phyloP scores from a whole-genome alignment of 2,329 filamentous ascomycete genomes.

The Stylonectria norvegica region DNA sequence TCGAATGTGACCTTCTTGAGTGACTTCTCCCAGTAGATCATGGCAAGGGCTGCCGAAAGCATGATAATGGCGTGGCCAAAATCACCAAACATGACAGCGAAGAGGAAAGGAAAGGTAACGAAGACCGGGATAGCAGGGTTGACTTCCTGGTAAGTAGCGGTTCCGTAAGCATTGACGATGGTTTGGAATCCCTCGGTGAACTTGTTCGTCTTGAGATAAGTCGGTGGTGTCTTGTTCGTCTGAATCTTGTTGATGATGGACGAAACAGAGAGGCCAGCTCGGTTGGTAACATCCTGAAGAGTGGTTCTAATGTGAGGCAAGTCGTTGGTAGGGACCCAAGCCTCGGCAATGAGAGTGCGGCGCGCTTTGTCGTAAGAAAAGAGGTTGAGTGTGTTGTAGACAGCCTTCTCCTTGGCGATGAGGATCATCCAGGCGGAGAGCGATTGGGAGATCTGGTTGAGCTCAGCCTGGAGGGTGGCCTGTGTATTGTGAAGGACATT shows the following conservation, averaged over 20 bases:
- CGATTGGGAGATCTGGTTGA: conserved; percentile 88
- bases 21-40: conserved; percentile 96
- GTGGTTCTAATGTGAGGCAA: conserved; percentile 87
- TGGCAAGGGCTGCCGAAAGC: conserved; percentile 74
- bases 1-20: conserved; percentile 92
- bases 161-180: conserved; percentile 98
- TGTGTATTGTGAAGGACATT: conserved; percentile 95
- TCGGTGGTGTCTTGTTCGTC: conserved; percentile 95
- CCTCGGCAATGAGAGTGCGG: conserved; percentile 95
- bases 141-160: conserved; percentile 93
- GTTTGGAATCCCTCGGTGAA: conserved; percentile 98
- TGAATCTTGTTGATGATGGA: conserved; percentile 98
- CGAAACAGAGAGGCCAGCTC: conserved; percentile 91
- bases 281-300: conserved; percentile 92
- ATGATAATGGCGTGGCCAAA: conserved; percentile 92
- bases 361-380: conserved; percentile 96
- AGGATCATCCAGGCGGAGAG: conserved; percentile 97
- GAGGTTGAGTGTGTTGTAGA: conserved; percentile 90
- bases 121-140: conserved; percentile 95
- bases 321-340: conserved; percentile 93
- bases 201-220: conserved; percentile 96
- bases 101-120: conserved; percentile 98
- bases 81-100: conserved; percentile 99
- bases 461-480: conserved; percentile 85
- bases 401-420: conserved; percentile 96